Percentiles rank a stretch among this genome's conserved stretches.
These are phyloP conservation scores for Puccinia coronata DNA, from an alignment of 1,284 basidiomycete species.

Conservation along the genomic window DNA sequence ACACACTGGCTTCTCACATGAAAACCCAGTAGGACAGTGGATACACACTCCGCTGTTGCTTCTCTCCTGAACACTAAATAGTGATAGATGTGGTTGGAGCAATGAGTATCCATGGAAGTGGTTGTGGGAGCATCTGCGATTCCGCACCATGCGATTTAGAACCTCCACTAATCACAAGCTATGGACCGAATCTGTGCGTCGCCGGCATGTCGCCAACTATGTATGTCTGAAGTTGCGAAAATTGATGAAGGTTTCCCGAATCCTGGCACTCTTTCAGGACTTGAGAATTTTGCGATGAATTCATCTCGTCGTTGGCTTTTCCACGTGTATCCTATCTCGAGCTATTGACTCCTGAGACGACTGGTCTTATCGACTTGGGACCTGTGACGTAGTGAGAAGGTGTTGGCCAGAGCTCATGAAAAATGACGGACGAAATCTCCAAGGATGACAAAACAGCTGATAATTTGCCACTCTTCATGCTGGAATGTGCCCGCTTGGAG, in stretches of 20 bases:
- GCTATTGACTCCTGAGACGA: not conserved
- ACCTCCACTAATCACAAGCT: not conserved
- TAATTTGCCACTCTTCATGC: no score
- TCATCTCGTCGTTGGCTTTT: not conserved
- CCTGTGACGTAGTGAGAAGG: not conserved
- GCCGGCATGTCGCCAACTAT: no score
- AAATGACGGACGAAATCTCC: no score
- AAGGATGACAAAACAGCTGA: no score
- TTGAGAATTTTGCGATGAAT: not conserved
- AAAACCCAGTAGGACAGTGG: not conserved
- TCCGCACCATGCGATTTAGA: not conserved
- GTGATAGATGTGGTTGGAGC: not conserved
- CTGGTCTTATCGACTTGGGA: no score
- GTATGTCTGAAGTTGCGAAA: not conserved
- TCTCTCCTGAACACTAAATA: not conserved
- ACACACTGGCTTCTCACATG: not conserved
- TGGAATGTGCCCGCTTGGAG: no score
- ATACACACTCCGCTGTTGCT: not conserved
- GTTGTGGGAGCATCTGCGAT: no score
- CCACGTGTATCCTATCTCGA: not conserved
- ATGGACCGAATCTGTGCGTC: not conserved
- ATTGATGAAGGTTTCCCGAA: not conserved
- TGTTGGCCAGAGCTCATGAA: no score
- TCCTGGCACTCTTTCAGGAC: not conserved
- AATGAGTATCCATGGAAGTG: no score